These are phyloP conservation scores for Penium margaritaceum DNA, from an alignment of 139 green algal species.

Conservation along the genomic window DNA sequence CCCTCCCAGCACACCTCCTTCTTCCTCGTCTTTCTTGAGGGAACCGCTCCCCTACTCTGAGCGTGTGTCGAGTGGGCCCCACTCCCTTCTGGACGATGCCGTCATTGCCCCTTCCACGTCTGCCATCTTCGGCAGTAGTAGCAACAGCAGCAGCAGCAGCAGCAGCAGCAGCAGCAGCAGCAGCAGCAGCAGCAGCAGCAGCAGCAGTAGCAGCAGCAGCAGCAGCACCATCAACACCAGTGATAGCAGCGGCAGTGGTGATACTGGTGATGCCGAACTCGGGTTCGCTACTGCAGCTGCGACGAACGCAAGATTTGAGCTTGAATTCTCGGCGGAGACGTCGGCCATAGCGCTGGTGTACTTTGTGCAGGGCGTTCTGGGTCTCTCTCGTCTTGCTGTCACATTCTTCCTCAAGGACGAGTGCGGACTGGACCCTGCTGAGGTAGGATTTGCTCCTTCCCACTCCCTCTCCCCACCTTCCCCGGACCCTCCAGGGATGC, in stretches of 20 bases:
- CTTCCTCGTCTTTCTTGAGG: too few species aligned
- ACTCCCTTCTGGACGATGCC: too few species aligned
- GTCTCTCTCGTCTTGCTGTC: conserved; percentile 76
- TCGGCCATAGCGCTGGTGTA: conserved; percentile 70
- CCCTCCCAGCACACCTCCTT: too few species aligned
- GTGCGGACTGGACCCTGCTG: conserved; percentile 72
- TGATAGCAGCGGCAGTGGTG: not conserved
- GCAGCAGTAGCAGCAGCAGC: conserved; percentile 24
- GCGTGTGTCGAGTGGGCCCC: too few species aligned
- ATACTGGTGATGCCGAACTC: not conserved
- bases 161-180: not conserved
- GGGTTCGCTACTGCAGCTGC: conserved; percentile 4
- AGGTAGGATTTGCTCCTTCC: too few species aligned
- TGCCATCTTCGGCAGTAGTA: too few species aligned
- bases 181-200: not conserved
- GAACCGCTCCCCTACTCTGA: too few species aligned
- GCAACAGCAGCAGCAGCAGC: not conserved
- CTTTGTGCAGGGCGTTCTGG: conserved; percentile 85
- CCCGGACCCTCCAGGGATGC: too few species aligned
- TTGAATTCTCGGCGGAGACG: conserved; percentile 25
- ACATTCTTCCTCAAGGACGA: conserved; percentile 90
- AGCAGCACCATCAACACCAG: not conserved
- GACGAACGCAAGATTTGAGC: too few species aligned
- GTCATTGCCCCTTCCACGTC: too few species aligned
- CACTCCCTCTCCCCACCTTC: too few species aligned